phyloP scores from a whole-genome alignment of 1,284 basidiomycete genomes.

The Microbotryum saponariae region DNA sequence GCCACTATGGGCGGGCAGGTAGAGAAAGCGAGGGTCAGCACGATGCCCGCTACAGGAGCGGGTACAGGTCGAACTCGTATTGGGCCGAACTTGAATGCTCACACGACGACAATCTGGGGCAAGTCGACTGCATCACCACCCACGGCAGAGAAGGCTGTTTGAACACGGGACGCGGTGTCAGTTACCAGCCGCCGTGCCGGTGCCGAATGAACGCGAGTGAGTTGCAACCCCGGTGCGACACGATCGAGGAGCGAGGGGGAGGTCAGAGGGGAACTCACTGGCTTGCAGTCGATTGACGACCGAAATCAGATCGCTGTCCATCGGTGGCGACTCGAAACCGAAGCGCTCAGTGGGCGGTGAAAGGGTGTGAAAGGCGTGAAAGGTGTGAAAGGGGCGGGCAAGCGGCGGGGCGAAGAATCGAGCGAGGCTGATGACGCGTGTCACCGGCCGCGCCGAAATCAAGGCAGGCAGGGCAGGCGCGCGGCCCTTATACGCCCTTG shows the following conservation, averaged over 20 bases:
- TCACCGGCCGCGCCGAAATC: no score
- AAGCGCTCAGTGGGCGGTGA: no score
- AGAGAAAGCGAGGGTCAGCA: conserved; percentile 33
- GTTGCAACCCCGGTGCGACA: background rate
- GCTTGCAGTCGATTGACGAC: conserved; percentile 89
- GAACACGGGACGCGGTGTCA: background rate
- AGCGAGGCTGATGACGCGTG: no score
- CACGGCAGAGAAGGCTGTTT: conserved; percentile 46
- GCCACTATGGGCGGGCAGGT: conserved; percentile 35
- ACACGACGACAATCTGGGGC: conserved; percentile 45
- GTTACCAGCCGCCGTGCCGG: background rate
- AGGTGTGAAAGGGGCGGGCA: no score
- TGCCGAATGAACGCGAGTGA: conserved; percentile 16
- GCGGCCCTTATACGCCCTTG: no score
- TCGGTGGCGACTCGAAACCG: conserved; percentile 36
- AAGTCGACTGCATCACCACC: conserved; percentile 51
- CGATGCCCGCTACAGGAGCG: conserved; percentile 36
- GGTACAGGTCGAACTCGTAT: background rate
- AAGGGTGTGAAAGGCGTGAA: no score
- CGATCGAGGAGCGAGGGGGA: conserved; percentile 4
- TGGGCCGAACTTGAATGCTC: conserved; percentile 1
- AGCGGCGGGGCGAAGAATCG: no score
- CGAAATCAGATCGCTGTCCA: conserved; percentile 91
- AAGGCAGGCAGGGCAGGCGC: no score
- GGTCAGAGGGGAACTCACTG: conserved; percentile 39